phyloP scores from a whole-genome alignment of 1,139 yeast genomes.

The Hyphopichia khmerensis region DNA sequence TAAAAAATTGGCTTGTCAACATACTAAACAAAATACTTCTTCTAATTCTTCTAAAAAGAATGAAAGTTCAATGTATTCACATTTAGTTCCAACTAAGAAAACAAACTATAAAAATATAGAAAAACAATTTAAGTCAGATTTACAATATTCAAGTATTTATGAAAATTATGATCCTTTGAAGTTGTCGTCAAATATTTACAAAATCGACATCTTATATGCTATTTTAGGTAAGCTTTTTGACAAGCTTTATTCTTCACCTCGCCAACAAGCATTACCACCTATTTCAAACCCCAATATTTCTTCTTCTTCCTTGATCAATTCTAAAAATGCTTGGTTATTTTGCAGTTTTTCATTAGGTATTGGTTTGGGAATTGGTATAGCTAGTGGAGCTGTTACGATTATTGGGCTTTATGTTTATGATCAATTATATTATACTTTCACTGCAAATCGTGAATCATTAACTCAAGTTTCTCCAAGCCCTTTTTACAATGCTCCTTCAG shows the following conservation, averaged over 20 bases:
- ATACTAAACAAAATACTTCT: not conserved
- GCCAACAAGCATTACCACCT: not conserved
- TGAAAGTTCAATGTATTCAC: slow-evolving; percentile 19
- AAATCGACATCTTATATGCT: slow-evolving; percentile 16
- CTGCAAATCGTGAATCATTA: not conserved
- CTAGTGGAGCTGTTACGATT: slow-evolving; percentile 21
- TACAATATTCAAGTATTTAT: slow-evolving; percentile 22
- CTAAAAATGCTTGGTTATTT: slow-evolving; percentile 20
- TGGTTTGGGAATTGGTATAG: slow-evolving; percentile 33
- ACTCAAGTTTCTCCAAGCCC: not conserved
- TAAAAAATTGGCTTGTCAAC: not conserved
- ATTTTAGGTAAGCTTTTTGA: slow-evolving; percentile 14
- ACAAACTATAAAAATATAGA: slow-evolving; percentile 35
- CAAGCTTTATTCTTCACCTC: slow-evolving; percentile 1
- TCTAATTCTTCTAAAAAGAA: not conserved
- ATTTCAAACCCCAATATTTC: not conserved
- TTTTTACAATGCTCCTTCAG: not conserved
- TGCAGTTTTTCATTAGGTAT: slow-evolving; percentile 36
- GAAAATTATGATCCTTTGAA: slow-evolving; percentile 32
- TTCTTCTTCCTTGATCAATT: not conserved
- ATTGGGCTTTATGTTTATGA: slow-evolving; percentile 12
- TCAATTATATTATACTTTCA: not conserved
- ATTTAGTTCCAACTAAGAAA: slow-evolving; percentile 20
- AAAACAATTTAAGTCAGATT: slow-evolving; percentile 30
- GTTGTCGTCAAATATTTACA: slow-evolving; percentile 24